Base-by-base conservation (phyloP, 1,139 yeast species). In the Suhomyces chickasaworum region DNA sequence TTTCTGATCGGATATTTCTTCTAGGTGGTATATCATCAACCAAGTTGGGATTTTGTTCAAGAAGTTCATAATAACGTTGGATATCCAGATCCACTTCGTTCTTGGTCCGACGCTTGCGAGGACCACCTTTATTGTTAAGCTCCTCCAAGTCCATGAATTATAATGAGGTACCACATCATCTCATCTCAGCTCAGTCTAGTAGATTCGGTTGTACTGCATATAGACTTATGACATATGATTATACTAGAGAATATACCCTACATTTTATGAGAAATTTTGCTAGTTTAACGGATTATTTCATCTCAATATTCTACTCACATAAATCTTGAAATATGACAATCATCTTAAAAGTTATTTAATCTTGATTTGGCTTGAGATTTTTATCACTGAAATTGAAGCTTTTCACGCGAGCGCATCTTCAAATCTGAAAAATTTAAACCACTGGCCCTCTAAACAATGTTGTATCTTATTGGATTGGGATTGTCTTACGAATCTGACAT, bases 391-490 rank as follows among this genome's bases (percentile, higher is more conserved):
- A n/a, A 29, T 29, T 29, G 10, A n/a, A 41, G 35, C 30, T 30
- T 17, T 30, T 36, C 44, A 41, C 44, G 44, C 37, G 44, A 36
- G 15, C 43, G 44, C 35, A 48, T 37, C 42, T 27, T 13, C 37
- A 16, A 9, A 8, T 23, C 35, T 27, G 43, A 46, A 44, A 46
- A 48, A 46, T 43, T 48, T 46, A 36, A 12, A 20, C 15, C 13
- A 20, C n/a, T 21, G n/a, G n/a, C 13, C 13, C 4, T 25, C 36
- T 20, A 27, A 27, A 31, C 35, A 4, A 93, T 93, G 99, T 77
- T 93, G 49, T 93, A 93, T 63, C 78, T 93, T 52, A 81, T 93
- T 49, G 99, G 99, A 7, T 75, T 93, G 49, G 99, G 99, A 7
- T 80, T 93, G 47, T 89, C 97, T 3, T 85, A 89, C 61, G 95